phyloP scores from a whole-genome alignment of 257 asterid genomes.

The Plantago ovata region DNA sequence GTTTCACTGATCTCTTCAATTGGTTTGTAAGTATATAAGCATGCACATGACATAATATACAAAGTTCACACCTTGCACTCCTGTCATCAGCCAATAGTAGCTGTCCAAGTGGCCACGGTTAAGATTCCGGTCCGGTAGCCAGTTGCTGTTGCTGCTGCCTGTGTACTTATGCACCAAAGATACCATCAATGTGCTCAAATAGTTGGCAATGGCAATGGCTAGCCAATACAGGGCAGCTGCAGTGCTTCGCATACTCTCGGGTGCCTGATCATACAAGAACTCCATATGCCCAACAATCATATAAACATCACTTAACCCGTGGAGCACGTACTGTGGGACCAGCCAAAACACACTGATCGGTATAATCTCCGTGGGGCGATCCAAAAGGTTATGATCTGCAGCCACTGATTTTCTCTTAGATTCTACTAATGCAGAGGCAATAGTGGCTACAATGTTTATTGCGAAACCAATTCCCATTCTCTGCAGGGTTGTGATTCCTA shows the following conservation, averaged over 20 bases:
- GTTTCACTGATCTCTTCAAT: conserved; percentile 31
- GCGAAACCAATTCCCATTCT: conserved; percentile 71
- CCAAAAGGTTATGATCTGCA: conserved; percentile 36
- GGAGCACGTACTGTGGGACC: conserved; percentile 62
- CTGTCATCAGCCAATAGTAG: conserved; percentile 62
- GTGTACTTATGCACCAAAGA: conserved; percentile 45
- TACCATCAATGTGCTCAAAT: conserved; percentile 51
- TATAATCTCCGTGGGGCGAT: conserved; percentile 40
- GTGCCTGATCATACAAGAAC: conserved; percentile 71
- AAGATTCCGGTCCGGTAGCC: conserved; percentile 73
- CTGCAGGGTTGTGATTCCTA: conserved; percentile 64
- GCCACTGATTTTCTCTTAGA: conserved; percentile 60
- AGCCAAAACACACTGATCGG: conserved; percentile 76
- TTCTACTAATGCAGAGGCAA: conserved; percentile 52
- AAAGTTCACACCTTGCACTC: conserved; percentile 50
- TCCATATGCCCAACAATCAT: conserved; percentile 63
- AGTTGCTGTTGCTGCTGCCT: conserved; percentile 35
- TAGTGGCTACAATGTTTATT: conserved; percentile 48
- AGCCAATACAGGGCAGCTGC: conserved; percentile 66
- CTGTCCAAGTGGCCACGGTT: conserved; percentile 60
- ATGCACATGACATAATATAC: conserved; percentile 59
- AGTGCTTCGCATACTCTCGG: conserved; percentile 85
- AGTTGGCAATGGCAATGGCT: conserved; percentile 55
- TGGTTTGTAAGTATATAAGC: conserved; percentile 48
- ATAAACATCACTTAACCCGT: conserved; percentile 69